Evolutionary conservation across 2,329 filamentous ascomycete genomes (phyloP).

Genomic region (Fonsecaea pedrosoi): DNA sequence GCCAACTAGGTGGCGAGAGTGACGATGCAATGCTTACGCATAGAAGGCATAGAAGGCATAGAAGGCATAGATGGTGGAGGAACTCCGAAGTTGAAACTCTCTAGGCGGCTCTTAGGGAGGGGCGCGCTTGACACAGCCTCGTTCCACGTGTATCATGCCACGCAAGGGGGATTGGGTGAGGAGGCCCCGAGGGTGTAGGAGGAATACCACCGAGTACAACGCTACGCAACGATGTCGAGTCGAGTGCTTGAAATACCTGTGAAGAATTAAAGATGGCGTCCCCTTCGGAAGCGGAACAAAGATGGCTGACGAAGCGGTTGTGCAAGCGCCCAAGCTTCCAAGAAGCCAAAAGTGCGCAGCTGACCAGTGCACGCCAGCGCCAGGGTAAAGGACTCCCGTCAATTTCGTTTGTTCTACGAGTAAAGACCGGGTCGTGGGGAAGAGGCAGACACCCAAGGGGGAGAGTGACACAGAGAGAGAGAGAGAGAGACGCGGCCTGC

Average conservation of each 20-base stretch:
- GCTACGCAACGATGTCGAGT: no score
- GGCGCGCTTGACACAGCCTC: neutral
- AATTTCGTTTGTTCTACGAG: neutral
- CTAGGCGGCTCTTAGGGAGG: neutral
- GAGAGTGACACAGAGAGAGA: neutral
- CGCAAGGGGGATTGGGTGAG: neutral
- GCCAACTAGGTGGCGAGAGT: neutral
- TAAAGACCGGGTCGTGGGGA: neutral
- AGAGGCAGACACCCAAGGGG: neutral
- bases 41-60: neutral
- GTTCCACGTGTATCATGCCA: neutral
- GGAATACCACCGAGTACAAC: no score
- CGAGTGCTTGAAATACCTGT: neutral
- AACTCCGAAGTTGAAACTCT: neutral
- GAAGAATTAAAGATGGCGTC: neutral
- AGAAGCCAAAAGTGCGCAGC: slow-evolving; percentile 5
- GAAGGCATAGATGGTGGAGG: neutral
- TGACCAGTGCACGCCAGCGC: neutral
- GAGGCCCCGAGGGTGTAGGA: no score
- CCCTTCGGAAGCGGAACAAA: neutral
- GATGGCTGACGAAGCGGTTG: slow-evolving; percentile 13
- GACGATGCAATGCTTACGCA: slow-evolving; percentile 1
- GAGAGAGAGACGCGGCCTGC: neutral
- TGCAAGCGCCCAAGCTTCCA: slow-evolving; percentile 2
- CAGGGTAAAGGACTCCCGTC: neutral